Conservation (phyloP, 257 asterid species). For the Phtheirospermum japonicum region DNA sequence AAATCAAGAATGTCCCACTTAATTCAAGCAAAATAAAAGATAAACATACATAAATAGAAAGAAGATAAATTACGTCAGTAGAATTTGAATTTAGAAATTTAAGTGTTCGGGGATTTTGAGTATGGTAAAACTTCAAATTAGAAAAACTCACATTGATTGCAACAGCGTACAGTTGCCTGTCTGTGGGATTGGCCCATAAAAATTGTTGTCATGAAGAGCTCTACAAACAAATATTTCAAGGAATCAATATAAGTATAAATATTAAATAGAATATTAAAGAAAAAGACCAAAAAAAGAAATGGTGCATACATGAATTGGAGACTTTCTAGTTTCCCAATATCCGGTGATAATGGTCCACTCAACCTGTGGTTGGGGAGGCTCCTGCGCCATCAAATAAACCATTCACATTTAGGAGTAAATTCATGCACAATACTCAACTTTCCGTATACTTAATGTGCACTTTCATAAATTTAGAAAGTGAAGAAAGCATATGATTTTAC, state of each 20-base stretch:
- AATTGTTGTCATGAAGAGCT: slow-evolving; percentile 81
- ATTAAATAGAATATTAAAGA: slow-evolving; percentile 23
- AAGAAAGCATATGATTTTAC: too few species aligned
- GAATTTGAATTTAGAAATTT: slow-evolving; percentile 7
- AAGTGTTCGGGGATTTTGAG: slow-evolving; percentile 18
- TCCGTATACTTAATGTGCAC: background rate
- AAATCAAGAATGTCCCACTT: slow-evolving; percentile 20
- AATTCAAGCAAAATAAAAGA: slow-evolving; percentile 23
- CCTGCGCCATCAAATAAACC: slow-evolving; percentile 46
- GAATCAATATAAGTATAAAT: slow-evolving; percentile 19
- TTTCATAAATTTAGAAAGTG: too few species aligned
- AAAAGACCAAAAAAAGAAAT: slow-evolving; percentile 25
- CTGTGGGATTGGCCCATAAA: slow-evolving; percentile 83
- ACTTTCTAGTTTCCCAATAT: slow-evolving; percentile 75
- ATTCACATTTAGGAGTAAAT: slow-evolving; percentile 24
- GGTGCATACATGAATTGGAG: slow-evolving; percentile 75
- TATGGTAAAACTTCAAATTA: slow-evolving; percentile 1
- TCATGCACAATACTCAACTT: background rate
- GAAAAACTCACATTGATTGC: slow-evolving; percentile 75
- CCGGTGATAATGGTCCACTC: slow-evolving; percentile 84
- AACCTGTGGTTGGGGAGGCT: slow-evolving; percentile 82
- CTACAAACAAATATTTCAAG: slow-evolving; percentile 42
- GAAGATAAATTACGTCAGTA: background rate
- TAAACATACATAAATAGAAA: background rate
- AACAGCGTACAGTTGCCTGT: slow-evolving; percentile 83